phyloP scores from a whole-genome alignment of 331 rosid genomes.

The Erythrophleum ivorense region DNA sequence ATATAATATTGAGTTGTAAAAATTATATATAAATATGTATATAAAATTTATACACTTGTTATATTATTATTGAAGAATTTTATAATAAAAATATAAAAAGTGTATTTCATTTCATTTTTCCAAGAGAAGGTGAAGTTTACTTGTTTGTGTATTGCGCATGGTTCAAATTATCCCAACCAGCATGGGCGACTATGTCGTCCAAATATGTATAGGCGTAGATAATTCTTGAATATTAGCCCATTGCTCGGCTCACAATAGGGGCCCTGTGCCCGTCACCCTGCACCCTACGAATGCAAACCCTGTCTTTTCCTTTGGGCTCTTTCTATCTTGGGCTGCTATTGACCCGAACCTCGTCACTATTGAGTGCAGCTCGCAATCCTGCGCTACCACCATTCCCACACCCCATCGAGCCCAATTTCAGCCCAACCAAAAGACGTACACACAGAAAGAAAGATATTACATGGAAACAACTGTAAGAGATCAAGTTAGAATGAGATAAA shows the following conservation, averaged over 20 bases:
- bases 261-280: too few species aligned
- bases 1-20: not conserved
- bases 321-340: conserved; percentile 74
- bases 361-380: conserved; percentile 76
- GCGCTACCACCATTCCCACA: not conserved
- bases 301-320: conserved; percentile 56
- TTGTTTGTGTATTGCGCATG: conserved; percentile 45
- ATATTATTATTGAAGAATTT: too few species aligned
- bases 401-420: too few species aligned
- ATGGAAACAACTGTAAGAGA: too few species aligned
- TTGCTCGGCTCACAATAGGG: too few species aligned
- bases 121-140: conserved; percentile 23
- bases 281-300: conserved; percentile 82
- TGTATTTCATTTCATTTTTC: too few species aligned
- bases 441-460: too few species aligned
- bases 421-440: too few species aligned
- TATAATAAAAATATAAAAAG: too few species aligned
- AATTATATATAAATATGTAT: not conserved
- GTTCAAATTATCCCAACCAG: conserved; percentile 78
- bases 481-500: too few species aligned
- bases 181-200: conserved; percentile 62
- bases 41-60: not conserved
- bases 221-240: too few species aligned
- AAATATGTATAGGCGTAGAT: too few species aligned
- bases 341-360: conserved; percentile 74